Evolutionary conservation across 768 basidiomycete species (phyloP), one percentile per base, ranked within the genome.

Genomic region (Clavaria fumosa): DNA sequence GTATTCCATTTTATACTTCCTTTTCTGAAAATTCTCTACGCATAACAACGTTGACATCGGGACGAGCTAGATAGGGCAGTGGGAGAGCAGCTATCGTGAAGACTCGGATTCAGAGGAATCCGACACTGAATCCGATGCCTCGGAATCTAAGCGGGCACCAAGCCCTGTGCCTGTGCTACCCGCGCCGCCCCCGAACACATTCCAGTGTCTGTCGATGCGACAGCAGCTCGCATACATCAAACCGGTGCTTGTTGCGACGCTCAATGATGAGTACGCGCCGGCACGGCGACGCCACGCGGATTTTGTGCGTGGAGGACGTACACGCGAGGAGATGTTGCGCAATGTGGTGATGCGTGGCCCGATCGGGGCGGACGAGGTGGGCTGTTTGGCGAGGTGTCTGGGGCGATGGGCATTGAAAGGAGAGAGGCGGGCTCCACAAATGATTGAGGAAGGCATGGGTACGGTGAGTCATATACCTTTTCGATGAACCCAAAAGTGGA

Each of bases 221-320:
- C 55, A 68, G 26, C 79, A 85, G 45, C 70, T 86, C 39, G 64
- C 58, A 7, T 81, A 80, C 47, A 62, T 69, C 19, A 81, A 76
- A 43, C 72, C 72, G 1, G 61, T 83, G 10, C 55, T 86, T 30
- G 54, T 48, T 18, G 75, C 72, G 1, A 67, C 83, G 22, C 51
- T 85, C 23, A 65, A 63, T 23, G 67, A 67, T 22, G 46, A 50
- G 22, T 84, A 78, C 49, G 43, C 39, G 1, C 82, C 83, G 1
- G 69, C 70, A 2, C 48, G 43, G 39, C 46, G 46, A 19, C 62
- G 61, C 17, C 74, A 81, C 43, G 56, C 58, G 4, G 52, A 51
- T 0, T 84, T 76, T 45, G 65, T 84, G 50, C 63, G 57, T 38
- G 78, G 78, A 7, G 77, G 73, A 0, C 52, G 56, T 3, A 60